Evolutionary conservation across 495 filamentous ascomycete genomes (phyloP).

Genomic region (Aspergillus bertholletiae): DNA sequence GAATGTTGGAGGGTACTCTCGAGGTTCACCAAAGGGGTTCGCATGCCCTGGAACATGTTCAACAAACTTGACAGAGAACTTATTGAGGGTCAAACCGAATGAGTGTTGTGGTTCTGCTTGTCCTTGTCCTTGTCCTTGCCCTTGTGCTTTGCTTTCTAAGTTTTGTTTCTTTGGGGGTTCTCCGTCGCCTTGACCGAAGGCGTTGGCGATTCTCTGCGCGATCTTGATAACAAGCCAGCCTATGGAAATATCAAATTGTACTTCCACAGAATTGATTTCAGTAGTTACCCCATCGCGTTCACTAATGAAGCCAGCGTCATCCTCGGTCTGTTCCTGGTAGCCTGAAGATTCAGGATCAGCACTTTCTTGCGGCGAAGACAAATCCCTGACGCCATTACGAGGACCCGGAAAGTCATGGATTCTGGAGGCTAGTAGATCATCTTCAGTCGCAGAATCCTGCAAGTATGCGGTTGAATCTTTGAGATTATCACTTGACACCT

Average conservation of each 20-base stretch:
- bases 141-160: slow-evolving; percentile 13
- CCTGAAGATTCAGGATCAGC: slow-evolving; percentile 1
- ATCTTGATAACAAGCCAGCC: slow-evolving; percentile 64
- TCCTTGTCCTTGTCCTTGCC: no score
- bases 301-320: not conserved
- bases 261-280: slow-evolving; percentile 49
- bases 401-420: slow-evolving; percentile 19
- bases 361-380: slow-evolving; percentile 9
- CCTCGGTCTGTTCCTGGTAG: slow-evolving; percentile 5
- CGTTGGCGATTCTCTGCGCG: slow-evolving; percentile 48
- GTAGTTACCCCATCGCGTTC: slow-evolving; percentile 43
- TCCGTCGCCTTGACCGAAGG: slow-evolving; percentile 24
- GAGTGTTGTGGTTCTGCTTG: slow-evolving; percentile 30
- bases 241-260: slow-evolving; percentile 65
- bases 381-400: slow-evolving; percentile 17
- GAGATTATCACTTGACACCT: slow-evolving; percentile 16
- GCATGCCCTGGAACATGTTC: slow-evolving; percentile 53
- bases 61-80: slow-evolving; percentile 60
- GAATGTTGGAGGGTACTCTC: slow-evolving; percentile 15
- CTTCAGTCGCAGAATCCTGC: slow-evolving; percentile 21
- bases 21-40: slow-evolving; percentile 16
- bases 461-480: slow-evolving; percentile 19
- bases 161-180: slow-evolving; percentile 14
- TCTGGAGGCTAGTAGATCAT: slow-evolving; percentile 29
- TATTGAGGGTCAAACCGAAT: slow-evolving; percentile 49